phyloP scores from a whole-genome alignment of 768 basidiomycete genomes.

The Pilatotrama ljubarskyi region DNA sequence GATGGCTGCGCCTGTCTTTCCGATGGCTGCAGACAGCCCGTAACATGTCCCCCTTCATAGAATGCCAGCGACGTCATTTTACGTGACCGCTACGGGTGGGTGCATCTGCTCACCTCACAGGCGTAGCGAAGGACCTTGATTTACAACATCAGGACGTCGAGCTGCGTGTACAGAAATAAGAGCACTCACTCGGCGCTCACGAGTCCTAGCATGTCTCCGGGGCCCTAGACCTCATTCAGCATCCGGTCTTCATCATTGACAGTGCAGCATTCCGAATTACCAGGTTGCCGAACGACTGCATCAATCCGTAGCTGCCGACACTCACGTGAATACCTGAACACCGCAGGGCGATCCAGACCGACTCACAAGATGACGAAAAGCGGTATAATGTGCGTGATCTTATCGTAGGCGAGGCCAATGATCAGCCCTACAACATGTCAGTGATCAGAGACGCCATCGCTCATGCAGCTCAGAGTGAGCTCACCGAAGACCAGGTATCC shows the following conservation, averaged over 20 bases:
- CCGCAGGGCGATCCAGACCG: background rate
- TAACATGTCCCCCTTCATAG: conserved; percentile 61
- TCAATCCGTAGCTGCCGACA: conserved; percentile 58
- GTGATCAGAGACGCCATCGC: background rate
- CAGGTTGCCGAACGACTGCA: conserved; percentile 73
- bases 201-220: conserved; percentile 70
- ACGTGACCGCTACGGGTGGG: background rate
- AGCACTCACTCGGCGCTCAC: conserved; percentile 65
- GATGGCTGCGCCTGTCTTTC: conserved; percentile 71
- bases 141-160: background rate
- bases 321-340: background rate
- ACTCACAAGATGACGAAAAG: conserved; percentile 69
- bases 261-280: conserved; percentile 33
- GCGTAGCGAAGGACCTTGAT: conserved; percentile 59
- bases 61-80: background rate
- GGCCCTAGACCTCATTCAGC: conserved; percentile 45
- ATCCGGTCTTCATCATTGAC: background rate
- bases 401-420: conserved; percentile 61
- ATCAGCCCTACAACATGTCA: conserved; percentile 43
- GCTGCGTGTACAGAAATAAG: background rate
- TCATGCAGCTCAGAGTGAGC: conserved; percentile 14
- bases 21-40: conserved; percentile 65
- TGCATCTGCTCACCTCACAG: conserved; percentile 47
- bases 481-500: conserved; percentile 66
- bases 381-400: conserved; percentile 60